Conservation (phyloP, 2,329 filamentous ascomycete genomes). For the Nigrospora oryzae region DNA sequence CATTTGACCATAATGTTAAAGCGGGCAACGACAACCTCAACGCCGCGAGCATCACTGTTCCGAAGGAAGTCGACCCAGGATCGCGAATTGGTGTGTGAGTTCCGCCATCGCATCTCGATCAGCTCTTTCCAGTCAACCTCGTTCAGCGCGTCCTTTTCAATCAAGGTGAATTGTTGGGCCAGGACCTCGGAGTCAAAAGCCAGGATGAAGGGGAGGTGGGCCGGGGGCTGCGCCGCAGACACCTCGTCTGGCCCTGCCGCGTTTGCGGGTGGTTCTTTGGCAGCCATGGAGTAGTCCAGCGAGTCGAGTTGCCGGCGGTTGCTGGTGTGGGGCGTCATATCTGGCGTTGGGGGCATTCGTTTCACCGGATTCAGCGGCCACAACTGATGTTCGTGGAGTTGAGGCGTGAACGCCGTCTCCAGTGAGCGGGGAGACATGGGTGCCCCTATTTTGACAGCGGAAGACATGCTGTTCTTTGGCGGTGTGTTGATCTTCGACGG, state of each 20-base stretch:
- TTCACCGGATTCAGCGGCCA: conserved; percentile 26
- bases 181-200: conserved; percentile 72
- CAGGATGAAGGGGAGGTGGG: conserved; percentile 71
- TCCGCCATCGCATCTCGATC: conserved; percentile 76
- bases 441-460: too few species aligned
- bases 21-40: conserved; percentile 76
- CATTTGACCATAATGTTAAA: conserved; percentile 88
- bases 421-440: conserved; percentile 16
- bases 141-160: conserved; percentile 78
- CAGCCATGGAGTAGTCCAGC: conserved; percentile 20
- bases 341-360: conserved; percentile 40
- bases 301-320: conserved; percentile 21
- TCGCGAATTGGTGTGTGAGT: conserved; percentile 54
- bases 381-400: conserved; percentile 30
- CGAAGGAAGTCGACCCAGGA: conserved; percentile 80
- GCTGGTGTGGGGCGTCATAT: conserved; percentile 34
- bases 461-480: too few species aligned
- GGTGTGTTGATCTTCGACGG: too few species aligned
- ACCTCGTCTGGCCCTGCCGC: conserved; percentile 13
- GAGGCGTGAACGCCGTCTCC: conserved; percentile 24
- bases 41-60: conserved; percentile 62
- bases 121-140: conserved; percentile 86
- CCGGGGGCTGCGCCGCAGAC: conserved; percentile 29
- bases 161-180: conserved; percentile 76
- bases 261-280: conserved; percentile 26